Percentiles rank a stretch among this genome's conserved stretches.
Conservation (phyloP, 345 rosid species). For the Passiflora organensis region DNA sequence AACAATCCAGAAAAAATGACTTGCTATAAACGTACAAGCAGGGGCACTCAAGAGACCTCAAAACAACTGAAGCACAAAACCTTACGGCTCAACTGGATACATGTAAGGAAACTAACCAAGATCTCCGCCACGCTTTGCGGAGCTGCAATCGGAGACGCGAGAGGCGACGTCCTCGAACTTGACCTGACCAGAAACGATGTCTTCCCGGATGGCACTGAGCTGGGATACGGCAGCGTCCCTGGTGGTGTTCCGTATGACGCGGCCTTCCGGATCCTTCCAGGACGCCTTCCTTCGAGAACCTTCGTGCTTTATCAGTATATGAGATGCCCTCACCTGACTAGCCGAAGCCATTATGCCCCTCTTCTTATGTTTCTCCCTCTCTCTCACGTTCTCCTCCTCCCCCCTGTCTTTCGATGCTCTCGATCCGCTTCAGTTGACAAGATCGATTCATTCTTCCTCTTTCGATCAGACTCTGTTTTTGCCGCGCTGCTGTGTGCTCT, state of each 20-base stretch:
- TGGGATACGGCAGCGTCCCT: slow-evolving; percentile 66
- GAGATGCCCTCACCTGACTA: slow-evolving; percentile 70
- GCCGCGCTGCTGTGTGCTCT: background rate
- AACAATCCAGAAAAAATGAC: no score
- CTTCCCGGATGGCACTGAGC: slow-evolving; percentile 67
- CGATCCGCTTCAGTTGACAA: slow-evolving; percentile 15
- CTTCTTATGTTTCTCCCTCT: slow-evolving; percentile 16
- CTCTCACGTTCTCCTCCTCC: no score
- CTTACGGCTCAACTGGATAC: no score
- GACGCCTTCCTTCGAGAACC: slow-evolving; percentile 92
- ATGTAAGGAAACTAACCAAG: slow-evolving; percentile 45
- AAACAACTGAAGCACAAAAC: no score
- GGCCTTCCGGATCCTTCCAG: slow-evolving; percentile 97
- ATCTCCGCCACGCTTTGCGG: slow-evolving; percentile 97
- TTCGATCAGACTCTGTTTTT: slow-evolving; percentile 26
- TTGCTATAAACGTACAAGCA: no score
- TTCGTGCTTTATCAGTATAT: slow-evolving; percentile 86
- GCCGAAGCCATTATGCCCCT: slow-evolving; percentile 19
- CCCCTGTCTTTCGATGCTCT: slow-evolving; percentile 1
- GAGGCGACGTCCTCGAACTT: slow-evolving; percentile 81
- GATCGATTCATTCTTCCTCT: slow-evolving; percentile 23
- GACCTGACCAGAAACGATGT: slow-evolving; percentile 69
- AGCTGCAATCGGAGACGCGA: slow-evolving; percentile 85
- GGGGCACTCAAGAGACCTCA: no score
- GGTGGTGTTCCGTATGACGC: slow-evolving; percentile 58